Evolutionary conservation across 2,329 filamentous ascomycete species (phyloP), one percentile per base, ranked within the genome.

Genomic region (Fusarium musae): DNA sequence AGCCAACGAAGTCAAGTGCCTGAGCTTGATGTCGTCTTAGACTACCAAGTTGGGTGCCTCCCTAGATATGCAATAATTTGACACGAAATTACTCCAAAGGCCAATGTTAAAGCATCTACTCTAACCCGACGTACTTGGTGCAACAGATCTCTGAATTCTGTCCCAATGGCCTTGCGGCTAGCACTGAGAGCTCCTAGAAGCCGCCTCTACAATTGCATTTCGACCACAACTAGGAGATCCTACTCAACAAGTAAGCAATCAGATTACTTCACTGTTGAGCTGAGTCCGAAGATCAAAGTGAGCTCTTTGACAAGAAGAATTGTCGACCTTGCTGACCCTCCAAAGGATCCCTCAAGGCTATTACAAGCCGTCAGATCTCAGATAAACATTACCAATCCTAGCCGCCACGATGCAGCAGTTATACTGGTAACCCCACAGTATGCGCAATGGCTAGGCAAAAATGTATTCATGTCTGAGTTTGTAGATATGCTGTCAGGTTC

Each of bases 361-460:
- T 63, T 76, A 37, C 61, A 74, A 66, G 42, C 56, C 19, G 57
- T 77, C 60, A 76, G 63, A 17, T 62, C 64, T 16, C 75, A 77
- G 56, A 65, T 77, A 46, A 63, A 77, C 34, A 58, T 82, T 32
- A 52, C 74, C 39, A 83, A 82, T 34, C 69, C 77, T 32, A 54
- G 67, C n/a, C 66, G 66, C 16, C 80, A 82, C 44, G 73, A 86
- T 70, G 85, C 84, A 11, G 84, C 85, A 21, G 83, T 89, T 28
- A 80, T 90, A 23, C 80, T 90, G 15, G 84, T 84, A 23, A 88
- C 87, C 26, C 84, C 83, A 30, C 77, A 83, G 21, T 84, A 88
- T 59, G 83, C 86, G n/a, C 79, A 80, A 16, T 86, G 84, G 80
- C 78, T 90, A 7, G 83, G 85, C 13, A 83, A 89, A 63, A 75